Base-by-base conservation (phyloP, 768 basidiomycete species). In the Clavulina sp. region DNA sequence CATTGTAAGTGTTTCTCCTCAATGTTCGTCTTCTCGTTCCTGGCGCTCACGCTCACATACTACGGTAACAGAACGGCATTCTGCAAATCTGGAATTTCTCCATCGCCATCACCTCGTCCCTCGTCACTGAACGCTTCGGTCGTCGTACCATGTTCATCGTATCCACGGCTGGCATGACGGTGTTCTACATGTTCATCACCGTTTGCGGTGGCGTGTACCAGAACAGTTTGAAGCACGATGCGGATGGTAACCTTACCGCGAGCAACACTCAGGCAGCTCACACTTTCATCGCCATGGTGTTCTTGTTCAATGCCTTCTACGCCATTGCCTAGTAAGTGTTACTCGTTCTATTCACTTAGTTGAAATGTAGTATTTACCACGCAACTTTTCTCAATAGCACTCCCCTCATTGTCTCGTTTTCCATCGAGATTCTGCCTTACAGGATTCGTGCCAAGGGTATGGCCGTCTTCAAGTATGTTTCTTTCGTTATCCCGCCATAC, bases 371-470 rank as follows among this genome's bases (percentile, higher is more conserved):
- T n/a, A n/a, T n/a, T n/a, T n/a, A n/a, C n/a, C n/a, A n/a, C n/a
- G n/a, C n/a, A n/a, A n/a, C n/a, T n/a, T n/a, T n/a, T n/a, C n/a
- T n/a, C n/a, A n/a, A n/a, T n/a, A n/a, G n/a, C n/a, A n/a, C n/a
- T n/a, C n/a, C n/a, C n/a, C n/a, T n/a, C n/a, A n/a, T n/a, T n/a
- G n/a, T n/a, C n/a, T n/a, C n/a, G n/a, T n/a, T n/a, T 68, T 83
- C 85, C 41, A 73, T 89, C 57, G 88, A 93, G 65, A 91, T 92
- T 65, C 68, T 91, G 50, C 87, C 87, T 4, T 88, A 73, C 69
- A 66, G 69, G 29, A 69, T 91, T 52, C 85, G 87, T 63, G 85
- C 85, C 57, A 89, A 87, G 70, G 84, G 86, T 50, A 79, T 85
- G 70, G 81, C 73, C 57, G 60, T 87, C 52, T 84, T 88, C 72